Evolutionary conservation across 805 yeast species (phyloP).

Genomic region (Wickerhamiella sorbophila): DNA sequence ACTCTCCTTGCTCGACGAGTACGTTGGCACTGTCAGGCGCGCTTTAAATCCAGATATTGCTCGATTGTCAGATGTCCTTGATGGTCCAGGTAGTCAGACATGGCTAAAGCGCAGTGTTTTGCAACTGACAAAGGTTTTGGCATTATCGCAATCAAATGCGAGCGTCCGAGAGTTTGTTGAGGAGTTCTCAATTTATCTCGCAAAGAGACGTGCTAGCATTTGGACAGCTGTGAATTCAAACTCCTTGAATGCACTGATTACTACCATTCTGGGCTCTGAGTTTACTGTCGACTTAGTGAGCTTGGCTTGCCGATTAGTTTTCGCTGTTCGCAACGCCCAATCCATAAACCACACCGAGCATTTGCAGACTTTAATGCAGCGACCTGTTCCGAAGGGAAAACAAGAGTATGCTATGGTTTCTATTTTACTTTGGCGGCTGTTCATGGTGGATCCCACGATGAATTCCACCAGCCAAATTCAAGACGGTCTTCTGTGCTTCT

Average conservation of each 20-base stretch:
- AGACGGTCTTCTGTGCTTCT: conserved; percentile 36
- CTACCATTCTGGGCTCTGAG: conserved; percentile 14
- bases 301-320: background rate
- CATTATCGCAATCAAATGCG: conserved; percentile 6
- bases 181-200: background rate
- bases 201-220: background rate
- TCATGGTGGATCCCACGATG: conserved; percentile 30
- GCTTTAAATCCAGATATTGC: conserved; percentile 1
- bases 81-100: background rate
- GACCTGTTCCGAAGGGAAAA: conserved; percentile 16
- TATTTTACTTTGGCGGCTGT: conserved; percentile 38
- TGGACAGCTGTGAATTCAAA: conserved; percentile 14
- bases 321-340: background rate
- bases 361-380: conserved; percentile 41
- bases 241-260: conserved; percentile 22
- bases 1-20: conserved; percentile 3
- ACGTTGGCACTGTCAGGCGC: conserved; percentile 6
- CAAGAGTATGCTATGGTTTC: conserved; percentile 20
- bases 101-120: conserved; percentile 14
- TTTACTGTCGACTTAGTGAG: background rate
- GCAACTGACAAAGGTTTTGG: conserved; percentile 12
- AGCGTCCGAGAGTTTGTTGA: background rate
- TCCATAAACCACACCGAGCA: conserved; percentile 33
- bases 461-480: conserved; percentile 37
- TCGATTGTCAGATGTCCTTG: background rate